These are phyloP conservation scores for Neospora caninum DNA, from an alignment of 169 alveolate species.

Conservation along the genomic window DNA sequence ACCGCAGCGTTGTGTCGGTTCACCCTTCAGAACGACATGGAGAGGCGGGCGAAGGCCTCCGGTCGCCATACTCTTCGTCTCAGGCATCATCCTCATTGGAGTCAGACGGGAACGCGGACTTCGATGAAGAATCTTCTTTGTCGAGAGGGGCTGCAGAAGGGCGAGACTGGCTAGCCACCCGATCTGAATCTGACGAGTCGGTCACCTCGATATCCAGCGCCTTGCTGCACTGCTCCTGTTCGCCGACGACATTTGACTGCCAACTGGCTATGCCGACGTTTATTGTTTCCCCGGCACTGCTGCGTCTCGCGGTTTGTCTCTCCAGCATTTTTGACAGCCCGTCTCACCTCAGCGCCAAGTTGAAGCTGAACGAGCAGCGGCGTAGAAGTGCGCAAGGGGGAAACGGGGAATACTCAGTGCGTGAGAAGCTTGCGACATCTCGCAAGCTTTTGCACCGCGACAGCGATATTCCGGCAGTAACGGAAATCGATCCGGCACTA, in stretches of 20 bases:
- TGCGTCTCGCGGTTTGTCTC: background rate
- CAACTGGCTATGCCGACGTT: background rate
- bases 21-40: background rate
- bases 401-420: background rate
- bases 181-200: background rate
- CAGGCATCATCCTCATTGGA: background rate
- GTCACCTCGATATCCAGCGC: background rate
- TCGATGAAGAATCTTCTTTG: background rate
- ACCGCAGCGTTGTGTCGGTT: background rate
- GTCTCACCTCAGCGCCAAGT: background rate
- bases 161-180: background rate
- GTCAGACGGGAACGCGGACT: background rate
- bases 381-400: background rate
- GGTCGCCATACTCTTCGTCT: background rate
- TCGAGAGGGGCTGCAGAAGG: background rate
- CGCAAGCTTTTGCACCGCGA: background rate
- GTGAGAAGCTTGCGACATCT: background rate
- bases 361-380: background rate
- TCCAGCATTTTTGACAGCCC: background rate
- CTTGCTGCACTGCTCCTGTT: slow-evolving; percentile 8
- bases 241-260: background rate
- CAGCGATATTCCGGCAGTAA: background rate
- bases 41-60: background rate
- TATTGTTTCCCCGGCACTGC: background rate
- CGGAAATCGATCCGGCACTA: background rate